A percentile compares a stretch with the other conserved stretches of the same genome.
These are phyloP conservation scores for Lyophyllum atratum DNA, from an alignment of 768 basidiomycete genomes.

Conservation along the genomic window DNA sequence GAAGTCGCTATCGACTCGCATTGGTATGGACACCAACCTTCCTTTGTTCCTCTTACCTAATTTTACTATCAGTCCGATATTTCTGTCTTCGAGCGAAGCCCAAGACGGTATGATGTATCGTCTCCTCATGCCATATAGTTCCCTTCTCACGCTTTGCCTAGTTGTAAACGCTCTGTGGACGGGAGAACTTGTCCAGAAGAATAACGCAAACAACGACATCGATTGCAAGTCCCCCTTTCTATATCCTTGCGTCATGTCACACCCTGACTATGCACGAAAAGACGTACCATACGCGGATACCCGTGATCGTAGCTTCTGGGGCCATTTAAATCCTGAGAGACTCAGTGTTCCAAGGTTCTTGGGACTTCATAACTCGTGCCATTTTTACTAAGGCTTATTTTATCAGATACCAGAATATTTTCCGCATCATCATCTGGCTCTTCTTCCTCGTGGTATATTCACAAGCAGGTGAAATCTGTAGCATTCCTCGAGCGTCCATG, in stretches of 20 bases:
- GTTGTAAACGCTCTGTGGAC: conserved; percentile 84
- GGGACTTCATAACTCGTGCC: neutral
- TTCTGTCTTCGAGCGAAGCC: conserved; percentile 83
- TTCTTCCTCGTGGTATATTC: conserved; percentile 81
- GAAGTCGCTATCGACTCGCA: conserved; percentile 93
- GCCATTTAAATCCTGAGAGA: conserved; percentile 74
- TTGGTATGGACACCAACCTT: conserved; percentile 49
- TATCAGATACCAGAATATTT: conserved; percentile 79
- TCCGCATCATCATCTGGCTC: conserved; percentile 77
- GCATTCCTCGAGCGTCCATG: neutral
- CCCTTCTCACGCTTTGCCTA: conserved; percentile 25
- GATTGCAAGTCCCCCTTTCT: conserved; percentile 57
- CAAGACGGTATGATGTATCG: conserved; percentile 61
- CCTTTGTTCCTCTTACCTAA: neutral
- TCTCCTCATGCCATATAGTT: neutral
- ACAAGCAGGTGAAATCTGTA: conserved; percentile 64
- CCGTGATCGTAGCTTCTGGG: conserved; percentile 59
- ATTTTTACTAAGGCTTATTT: neutral
- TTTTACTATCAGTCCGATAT: conserved; percentile 58
- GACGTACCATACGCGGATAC: conserved; percentile 69
- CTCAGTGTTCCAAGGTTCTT: conserved; percentile 79
- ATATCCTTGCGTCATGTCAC: neutral
- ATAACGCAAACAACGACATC: conserved; percentile 73
- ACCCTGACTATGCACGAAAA: conserved; percentile 32
- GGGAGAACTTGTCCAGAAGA: conserved; percentile 79